Evolutionary conservation across 495 filamentous ascomycete genomes (phyloP).

Genomic region (Thozetella sp.): DNA sequence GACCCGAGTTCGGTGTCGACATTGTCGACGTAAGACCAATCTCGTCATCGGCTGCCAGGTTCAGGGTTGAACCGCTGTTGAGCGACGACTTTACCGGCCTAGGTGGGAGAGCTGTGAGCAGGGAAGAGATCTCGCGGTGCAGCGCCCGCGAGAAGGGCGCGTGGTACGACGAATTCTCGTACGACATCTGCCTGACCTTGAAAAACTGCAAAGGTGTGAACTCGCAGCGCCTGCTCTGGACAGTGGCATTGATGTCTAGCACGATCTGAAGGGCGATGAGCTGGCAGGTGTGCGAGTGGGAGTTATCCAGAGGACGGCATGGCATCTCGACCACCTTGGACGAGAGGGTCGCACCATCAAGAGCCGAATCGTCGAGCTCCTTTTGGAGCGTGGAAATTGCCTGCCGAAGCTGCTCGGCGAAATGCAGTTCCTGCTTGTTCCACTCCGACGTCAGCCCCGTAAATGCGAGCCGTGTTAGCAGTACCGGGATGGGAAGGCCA

Average conservation of each 20-base stretch:
- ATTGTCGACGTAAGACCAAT: constrained; percentile 2
- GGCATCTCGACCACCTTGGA: constrained; percentile 14
- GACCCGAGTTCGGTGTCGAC: constrained; percentile 2
- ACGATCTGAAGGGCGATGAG: constrained; percentile 18
- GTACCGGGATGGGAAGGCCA: background rate
- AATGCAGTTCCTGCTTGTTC: constrained; percentile 13
- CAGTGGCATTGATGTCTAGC: constrained; percentile 19
- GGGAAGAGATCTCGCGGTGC: constrained; percentile 18
- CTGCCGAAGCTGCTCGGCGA: constrained; percentile 14
- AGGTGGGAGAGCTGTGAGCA: background rate
- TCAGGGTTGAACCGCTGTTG: background rate
- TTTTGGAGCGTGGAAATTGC: constrained; percentile 17
- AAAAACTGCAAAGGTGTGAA: constrained; percentile 23
- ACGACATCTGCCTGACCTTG: constrained; percentile 20
- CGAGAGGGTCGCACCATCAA: constrained; percentile 20
- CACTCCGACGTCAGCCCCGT: background rate
- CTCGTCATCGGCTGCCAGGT: constrained; percentile 7
- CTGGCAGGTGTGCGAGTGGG: constrained; percentile 8
- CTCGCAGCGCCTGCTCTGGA: constrained; percentile 12
- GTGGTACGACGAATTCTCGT: constrained; percentile 21
- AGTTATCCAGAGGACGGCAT: constrained; percentile 8
- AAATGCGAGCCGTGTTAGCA: background rate
- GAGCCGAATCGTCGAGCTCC: constrained; percentile 19
- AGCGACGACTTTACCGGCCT: background rate
- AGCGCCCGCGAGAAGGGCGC: constrained; percentile 14